These are phyloP conservation scores for Sporothrix brunneoviolacea DNA, from an alignment of 2,329 filamentous ascomycete species.

Conservation along the genomic window DNA sequence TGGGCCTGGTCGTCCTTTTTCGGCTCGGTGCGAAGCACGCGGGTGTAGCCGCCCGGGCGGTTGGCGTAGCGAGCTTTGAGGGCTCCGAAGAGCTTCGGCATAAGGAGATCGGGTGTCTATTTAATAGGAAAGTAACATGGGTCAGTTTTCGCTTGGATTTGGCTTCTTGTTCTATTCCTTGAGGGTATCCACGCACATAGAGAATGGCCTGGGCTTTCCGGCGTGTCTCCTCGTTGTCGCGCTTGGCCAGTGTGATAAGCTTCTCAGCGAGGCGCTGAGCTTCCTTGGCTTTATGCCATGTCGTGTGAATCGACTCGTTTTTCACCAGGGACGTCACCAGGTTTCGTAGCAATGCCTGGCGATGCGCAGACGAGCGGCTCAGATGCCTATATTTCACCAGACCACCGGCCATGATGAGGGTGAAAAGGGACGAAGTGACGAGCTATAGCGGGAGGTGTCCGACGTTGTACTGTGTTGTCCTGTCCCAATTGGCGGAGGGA, in stretches of 20 bases:
- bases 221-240: conserved; percentile 76
- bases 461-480: neutral
- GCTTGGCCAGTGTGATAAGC: conserved; percentile 88
- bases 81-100: conserved; percentile 84
- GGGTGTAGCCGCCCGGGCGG: conserved; percentile 88
- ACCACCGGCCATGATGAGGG: conserved; percentile 69
- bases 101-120: conserved; percentile 59
- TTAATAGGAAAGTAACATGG: too few species aligned
- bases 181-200: conserved; percentile 69
- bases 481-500: neutral
- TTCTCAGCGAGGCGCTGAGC: conserved; percentile 90
- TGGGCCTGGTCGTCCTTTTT: conserved; percentile 75
- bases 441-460: too few species aligned
- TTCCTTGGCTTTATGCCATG: conserved; percentile 96
- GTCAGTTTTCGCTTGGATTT: too few species aligned
- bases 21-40: conserved; percentile 86
- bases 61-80: conserved; percentile 71
- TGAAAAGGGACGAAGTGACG: too few species aligned
- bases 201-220: conserved; percentile 73
- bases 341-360: conserved; percentile 89
- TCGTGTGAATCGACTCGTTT: conserved; percentile 89
- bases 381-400: conserved; percentile 84
- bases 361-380: conserved; percentile 76
- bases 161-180: too few species aligned
- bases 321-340: conserved; percentile 90